Evolutionary conservation across 805 yeast species (phyloP).

Genomic region (Blastobotrys mokoenaii): DNA sequence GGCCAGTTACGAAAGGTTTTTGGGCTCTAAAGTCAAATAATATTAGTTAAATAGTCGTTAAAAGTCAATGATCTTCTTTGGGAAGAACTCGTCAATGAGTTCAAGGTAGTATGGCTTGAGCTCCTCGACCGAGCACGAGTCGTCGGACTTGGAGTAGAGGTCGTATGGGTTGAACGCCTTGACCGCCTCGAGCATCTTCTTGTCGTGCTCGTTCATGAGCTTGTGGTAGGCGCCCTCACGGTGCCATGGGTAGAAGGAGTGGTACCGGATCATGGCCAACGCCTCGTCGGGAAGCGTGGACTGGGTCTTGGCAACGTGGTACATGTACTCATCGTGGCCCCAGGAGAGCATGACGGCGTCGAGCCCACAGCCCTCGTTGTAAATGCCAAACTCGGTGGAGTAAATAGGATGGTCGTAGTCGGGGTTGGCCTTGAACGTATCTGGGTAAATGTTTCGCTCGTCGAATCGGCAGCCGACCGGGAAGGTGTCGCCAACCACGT

Average conservation of each 20-base stretch:
- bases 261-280: slow-evolving; percentile 66
- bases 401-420: slow-evolving; percentile 57
- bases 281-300: slow-evolving; percentile 58
- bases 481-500: slow-evolving; percentile 72
- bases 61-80: slow-evolving; percentile 47
- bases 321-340: slow-evolving; percentile 79
- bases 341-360: slow-evolving; percentile 65
- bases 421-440: slow-evolving; percentile 51
- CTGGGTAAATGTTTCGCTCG: slow-evolving; percentile 51
- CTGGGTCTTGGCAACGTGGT: slow-evolving; percentile 57
- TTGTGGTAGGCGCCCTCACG: slow-evolving; percentile 58
- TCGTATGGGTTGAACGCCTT: slow-evolving; percentile 62
- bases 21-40: too few species aligned
- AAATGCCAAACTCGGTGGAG: slow-evolving; percentile 58
- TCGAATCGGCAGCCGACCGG: slow-evolving; percentile 66
- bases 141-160: slow-evolving; percentile 53
- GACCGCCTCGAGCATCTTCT: slow-evolving; percentile 53
- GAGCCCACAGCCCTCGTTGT: slow-evolving; percentile 55
- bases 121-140: slow-evolving; percentile 39
- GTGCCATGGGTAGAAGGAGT: slow-evolving; percentile 72
- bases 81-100: slow-evolving; percentile 60
- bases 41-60: too few species aligned
- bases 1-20: too few species aligned
- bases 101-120: slow-evolving; percentile 53
- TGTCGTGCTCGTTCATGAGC: slow-evolving; percentile 56